Evolutionary conservation across 768 basidiomycete species (phyloP).

Genomic region (Mycena capillaripes): DNA sequence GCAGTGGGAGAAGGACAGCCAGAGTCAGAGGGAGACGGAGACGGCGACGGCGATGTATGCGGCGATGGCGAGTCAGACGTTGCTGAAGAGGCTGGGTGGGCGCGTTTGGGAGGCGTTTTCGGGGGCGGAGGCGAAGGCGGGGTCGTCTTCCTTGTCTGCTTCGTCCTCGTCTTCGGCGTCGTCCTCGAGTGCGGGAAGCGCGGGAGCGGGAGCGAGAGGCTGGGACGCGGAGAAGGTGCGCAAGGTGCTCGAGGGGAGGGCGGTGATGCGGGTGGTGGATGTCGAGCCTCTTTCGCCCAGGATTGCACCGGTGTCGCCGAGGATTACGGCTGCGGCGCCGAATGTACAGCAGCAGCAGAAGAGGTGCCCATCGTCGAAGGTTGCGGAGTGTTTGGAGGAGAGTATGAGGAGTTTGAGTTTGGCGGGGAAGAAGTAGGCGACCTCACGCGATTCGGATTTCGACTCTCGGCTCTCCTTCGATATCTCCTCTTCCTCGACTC

Average conservation of each 20-base stretch:
- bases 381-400: slow-evolving; percentile 61
- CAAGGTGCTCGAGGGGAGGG: slow-evolving; percentile 86
- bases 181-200: slow-evolving; percentile 11
- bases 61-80: slow-evolving; percentile 83
- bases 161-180: slow-evolving; percentile 39
- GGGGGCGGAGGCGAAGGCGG: slow-evolving; percentile 49
- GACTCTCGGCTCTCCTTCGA: too few species aligned
- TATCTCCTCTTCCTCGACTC: too few species aligned
- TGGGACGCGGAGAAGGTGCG: slow-evolving; percentile 87
- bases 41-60: slow-evolving; percentile 72
- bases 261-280: slow-evolving; percentile 85
- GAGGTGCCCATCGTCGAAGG: not conserved
- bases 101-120: slow-evolving; percentile 95
- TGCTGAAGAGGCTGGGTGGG: slow-evolving; percentile 75
- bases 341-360: not conserved
- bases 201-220: slow-evolving; percentile 34
- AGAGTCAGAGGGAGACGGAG: slow-evolving; percentile 49
- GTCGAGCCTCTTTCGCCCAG: slow-evolving; percentile 59
- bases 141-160: slow-evolving; percentile 16
- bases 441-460: too few species aligned
- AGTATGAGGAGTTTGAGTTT: slow-evolving; percentile 63
- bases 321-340: slow-evolving; percentile 1
- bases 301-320: not conserved
- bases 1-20: slow-evolving; percentile 42
- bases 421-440: slow-evolving; percentile 44